Percentiles rank a stretch among this genome's conserved stretches.
phyloP scores from a whole-genome alignment of 257 asterid species.

The Solanum peruvianum region DNA sequence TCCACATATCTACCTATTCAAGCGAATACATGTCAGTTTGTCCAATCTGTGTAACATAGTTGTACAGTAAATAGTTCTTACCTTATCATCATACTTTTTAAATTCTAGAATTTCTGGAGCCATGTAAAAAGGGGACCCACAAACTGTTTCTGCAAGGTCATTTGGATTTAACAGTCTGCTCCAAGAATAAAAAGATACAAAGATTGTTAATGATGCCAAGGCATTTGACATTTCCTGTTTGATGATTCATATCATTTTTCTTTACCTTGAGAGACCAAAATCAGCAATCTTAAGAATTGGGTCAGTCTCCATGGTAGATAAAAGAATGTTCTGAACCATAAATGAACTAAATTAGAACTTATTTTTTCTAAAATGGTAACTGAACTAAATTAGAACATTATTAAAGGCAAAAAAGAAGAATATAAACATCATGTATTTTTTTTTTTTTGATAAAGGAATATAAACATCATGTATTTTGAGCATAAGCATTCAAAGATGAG shows the following conservation, averaged over 20 bases:
- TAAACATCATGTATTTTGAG: background rate
- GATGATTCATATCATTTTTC: background rate
- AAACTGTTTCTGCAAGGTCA: conserved; percentile 28
- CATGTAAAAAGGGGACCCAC: conserved; percentile 51
- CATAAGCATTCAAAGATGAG: background rate
- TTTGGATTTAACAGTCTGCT: conserved; percentile 28
- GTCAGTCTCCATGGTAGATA: conserved; percentile 19
- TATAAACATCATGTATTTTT: background rate
- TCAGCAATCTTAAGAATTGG: conserved; percentile 45
- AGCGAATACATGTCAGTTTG: background rate
- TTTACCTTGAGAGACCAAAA: conserved; percentile 52
- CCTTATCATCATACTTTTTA: conserved; percentile 38
- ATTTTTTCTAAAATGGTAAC: background rate
- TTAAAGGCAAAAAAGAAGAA: background rate
- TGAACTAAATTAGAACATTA: background rate
- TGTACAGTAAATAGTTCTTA: background rate
- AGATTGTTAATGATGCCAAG: background rate
- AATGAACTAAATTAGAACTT: background rate
- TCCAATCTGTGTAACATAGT: background rate
- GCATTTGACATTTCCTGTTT: background rate
- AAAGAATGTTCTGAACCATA: conserved; percentile 33
- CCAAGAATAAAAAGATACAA: background rate
- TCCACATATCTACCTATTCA: conserved; percentile 50
- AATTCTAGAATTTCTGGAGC: conserved; percentile 53
- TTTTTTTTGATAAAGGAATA: background rate